Evolutionary conservation across 768 basidiomycete species (phyloP), one percentile per base, ranked within the genome.

Genomic region (Mycena floridula): DNA sequence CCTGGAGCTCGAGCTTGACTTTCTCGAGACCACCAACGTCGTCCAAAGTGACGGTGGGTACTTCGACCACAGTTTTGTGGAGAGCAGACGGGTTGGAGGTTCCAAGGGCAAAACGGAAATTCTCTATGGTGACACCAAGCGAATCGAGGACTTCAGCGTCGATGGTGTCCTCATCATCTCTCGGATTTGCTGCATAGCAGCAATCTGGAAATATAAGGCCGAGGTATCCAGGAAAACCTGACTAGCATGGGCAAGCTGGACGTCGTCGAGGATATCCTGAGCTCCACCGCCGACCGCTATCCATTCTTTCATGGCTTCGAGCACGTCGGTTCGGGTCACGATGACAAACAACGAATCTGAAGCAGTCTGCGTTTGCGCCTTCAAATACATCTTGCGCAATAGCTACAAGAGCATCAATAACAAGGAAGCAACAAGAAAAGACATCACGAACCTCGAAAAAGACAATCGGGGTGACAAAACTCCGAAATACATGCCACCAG

Each of bases 111-210:
- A 97, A 98, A 48, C 95, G 86, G 92, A 98, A 98, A 76, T 98
- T 98, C 59, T 99, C 96, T 95, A 97, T 97, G 23, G 96, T 99
- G 54, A 99, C 94, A 53, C 96, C 96, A 40, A 99, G 88, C 5
- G 94, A 89, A 67, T 99, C 96, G 44, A 99, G 86, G 2, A 99
- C 95, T 66, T 99, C 96, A 7, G 96, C 96, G 57, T 99, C 96
- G 59, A 99, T 99, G 40, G 95, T 97, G 60, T 99, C 96, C 65
- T 95, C 90, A 99, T 98, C 81, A 98, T 99, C 71, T 99, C 96
- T 63, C 96, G 89, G 52, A 99, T 99, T 64, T 99, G 96, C 72
- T 99, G 96, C 96, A 99, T 99, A 37, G 96, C 96, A 44, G 96
- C 96, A n/a, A n/a, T n/a, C n/a, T n/a, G n/a, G 32, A 64, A 59